Percentiles rank a stretch among this genome's conserved stretches.
Conservation (phyloP, 495 filamentous ascomycete genomes). For the Xylaria curta region DNA sequence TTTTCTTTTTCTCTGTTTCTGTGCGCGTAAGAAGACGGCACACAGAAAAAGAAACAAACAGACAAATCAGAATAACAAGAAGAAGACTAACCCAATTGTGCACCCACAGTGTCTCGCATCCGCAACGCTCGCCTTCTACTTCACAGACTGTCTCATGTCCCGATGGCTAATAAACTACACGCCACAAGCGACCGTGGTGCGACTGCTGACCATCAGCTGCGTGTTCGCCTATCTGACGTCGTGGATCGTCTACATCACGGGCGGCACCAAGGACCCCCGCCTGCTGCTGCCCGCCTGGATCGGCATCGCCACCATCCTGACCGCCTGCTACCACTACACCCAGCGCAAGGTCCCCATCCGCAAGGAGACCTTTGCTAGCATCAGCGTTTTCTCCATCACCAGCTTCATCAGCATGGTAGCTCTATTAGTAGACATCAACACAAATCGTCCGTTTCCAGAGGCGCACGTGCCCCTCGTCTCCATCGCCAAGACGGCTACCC, state of each 20-base stretch:
- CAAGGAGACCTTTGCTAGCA: slow-evolving; percentile 79
- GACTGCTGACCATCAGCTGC: slow-evolving; percentile 78
- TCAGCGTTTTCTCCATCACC: slow-evolving; percentile 75
- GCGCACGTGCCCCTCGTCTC: slow-evolving; percentile 38
- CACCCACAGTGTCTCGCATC: slow-evolving; percentile 73
- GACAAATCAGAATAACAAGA: not conserved
- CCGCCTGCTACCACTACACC: slow-evolving; percentile 79
- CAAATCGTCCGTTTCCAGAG: slow-evolving; percentile 45
- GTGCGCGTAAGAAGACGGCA: not conserved
- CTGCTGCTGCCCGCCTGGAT: slow-evolving; percentile 88
- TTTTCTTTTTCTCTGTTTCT: not conserved
- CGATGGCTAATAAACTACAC: slow-evolving; percentile 92
- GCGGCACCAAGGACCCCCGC: slow-evolving; percentile 75
- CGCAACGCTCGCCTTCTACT: slow-evolving; percentile 86
- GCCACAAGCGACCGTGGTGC: slow-evolving; percentile 81
- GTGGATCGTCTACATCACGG: slow-evolving; percentile 77
- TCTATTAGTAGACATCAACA: slow-evolving; percentile 71
- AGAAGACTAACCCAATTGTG: slow-evolving; percentile 5
- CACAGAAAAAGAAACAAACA: not conserved
- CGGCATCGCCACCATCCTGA: slow-evolving; percentile 79
- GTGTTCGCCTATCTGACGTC: slow-evolving; percentile 83
- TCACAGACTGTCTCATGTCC: slow-evolving; percentile 92
- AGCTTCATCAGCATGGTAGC: slow-evolving; percentile 78
- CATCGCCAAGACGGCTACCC: slow-evolving; percentile 29
- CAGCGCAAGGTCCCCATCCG: slow-evolving; percentile 82